Conservation (phyloP, 2,329 filamentous ascomycete species). For the Ascochyta koolunga region DNA sequence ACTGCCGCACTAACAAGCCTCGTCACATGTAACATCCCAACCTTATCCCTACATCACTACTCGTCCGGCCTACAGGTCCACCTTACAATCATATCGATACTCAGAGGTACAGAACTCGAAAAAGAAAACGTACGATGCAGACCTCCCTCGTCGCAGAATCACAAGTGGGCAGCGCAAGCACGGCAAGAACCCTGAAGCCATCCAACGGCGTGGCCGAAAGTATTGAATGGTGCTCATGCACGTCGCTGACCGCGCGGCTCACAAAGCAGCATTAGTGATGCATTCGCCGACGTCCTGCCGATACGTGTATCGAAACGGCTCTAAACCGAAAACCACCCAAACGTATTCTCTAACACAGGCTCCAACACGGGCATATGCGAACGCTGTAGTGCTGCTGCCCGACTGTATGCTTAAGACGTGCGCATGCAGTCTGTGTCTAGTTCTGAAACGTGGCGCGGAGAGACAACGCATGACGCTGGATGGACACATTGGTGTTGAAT, state of each 20-base stretch:
- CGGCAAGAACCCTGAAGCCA: neutral
- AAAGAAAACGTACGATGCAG: neutral
- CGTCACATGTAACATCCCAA: constrained; percentile 1
- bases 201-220: neutral
- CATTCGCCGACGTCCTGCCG: constrained; percentile 1
- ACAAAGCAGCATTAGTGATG: constrained; percentile 1
- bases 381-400: neutral
- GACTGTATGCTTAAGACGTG: too few species aligned
- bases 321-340: neutral
- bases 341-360: too few species aligned
- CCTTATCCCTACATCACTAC: constrained; percentile 5
- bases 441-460: neutral
- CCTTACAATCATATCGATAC: neutral
- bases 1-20: neutral
- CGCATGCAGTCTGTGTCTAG: too few species aligned
- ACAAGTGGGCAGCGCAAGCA: neutral
- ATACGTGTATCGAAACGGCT: neutral
- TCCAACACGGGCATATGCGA: neutral
- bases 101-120: constrained; percentile 3
- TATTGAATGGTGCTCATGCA: neutral
- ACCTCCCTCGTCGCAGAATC: neutral
- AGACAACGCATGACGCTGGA: neutral
- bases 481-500: too few species aligned
- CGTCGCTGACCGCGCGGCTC: constrained; percentile 4
- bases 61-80: neutral